These are phyloP conservation scores for Coelastrella sp. DNA, from an alignment of 139 green algal species.

Conservation along the genomic window DNA sequence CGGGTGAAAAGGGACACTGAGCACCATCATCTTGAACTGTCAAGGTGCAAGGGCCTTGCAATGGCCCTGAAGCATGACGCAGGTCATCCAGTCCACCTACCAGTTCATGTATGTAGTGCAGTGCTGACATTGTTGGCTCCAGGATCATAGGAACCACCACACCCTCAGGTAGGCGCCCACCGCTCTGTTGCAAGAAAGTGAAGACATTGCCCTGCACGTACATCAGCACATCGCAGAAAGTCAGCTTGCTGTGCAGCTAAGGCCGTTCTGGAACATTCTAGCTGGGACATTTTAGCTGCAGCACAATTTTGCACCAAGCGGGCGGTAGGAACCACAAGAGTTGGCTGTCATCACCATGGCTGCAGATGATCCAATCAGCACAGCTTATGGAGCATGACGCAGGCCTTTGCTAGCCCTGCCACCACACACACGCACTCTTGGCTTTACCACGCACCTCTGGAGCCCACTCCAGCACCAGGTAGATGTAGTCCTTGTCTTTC, in stretches of 20 bases:
- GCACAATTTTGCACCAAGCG: too few relatives aligned
- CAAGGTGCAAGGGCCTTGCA: neutral
- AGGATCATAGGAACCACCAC: conserved; percentile 67
- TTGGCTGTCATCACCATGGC: too few relatives aligned
- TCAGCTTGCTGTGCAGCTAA: too few relatives aligned
- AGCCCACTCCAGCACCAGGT: conserved; percentile 72
- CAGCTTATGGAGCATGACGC: neutral
- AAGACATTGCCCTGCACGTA: conserved; percentile 60
- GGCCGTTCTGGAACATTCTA: too few relatives aligned
- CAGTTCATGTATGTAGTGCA: conserved; percentile 61
- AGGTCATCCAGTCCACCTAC: neutral
- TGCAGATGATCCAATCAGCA: neutral
- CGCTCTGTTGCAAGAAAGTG: conserved; percentile 58
- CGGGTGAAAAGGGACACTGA: neutral
- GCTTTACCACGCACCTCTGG: conserved; percentile 50
- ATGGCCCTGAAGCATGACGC: neutral
- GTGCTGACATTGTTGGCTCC: conserved; percentile 64
- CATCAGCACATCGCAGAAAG: neutral
- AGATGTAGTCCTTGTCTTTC: conserved; percentile 70
- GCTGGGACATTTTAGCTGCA: too few relatives aligned
- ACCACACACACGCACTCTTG: neutral
- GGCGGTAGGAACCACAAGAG: too few relatives aligned
- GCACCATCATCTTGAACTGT: too few relatives aligned
- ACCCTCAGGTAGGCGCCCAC: conserved; percentile 56
- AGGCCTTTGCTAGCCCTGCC: neutral